A percentile compares a stretch with the other conserved stretches of the same genome.
phyloP scores from a whole-genome alignment of 202 grass and related monocot genomes.

The Digitaria exilis region DNA sequence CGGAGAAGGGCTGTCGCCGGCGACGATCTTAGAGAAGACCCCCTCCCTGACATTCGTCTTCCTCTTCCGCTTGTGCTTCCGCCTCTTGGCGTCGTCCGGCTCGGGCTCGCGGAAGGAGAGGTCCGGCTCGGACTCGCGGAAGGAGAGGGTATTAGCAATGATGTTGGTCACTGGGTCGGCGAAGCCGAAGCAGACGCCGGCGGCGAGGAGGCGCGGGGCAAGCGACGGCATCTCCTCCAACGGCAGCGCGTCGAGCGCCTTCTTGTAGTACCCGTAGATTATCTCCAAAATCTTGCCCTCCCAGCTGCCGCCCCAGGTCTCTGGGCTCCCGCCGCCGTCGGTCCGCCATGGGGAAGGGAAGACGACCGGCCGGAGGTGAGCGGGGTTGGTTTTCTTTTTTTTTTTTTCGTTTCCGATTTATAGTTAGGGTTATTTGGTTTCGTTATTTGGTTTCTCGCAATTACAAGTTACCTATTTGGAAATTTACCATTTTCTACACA shows the following conservation, averaged over 20 bases:
- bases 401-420: no score
- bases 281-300: background rate
- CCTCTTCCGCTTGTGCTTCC: background rate
- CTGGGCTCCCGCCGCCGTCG: background rate
- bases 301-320: background rate
- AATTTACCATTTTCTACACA: no score
- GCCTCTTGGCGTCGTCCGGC: background rate
- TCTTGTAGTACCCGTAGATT: background rate
- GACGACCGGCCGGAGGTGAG: no score
- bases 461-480: no score
- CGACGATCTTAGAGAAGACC: background rate
- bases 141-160: background rate
- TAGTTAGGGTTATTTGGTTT: no score
- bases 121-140: background rate
- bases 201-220: background rate
- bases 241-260: background rate
- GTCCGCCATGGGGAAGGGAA: background rate
- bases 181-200: background rate
- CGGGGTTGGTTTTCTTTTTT: no score
- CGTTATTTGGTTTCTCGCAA: no score
- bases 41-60: background rate
- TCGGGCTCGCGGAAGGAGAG: background rate
- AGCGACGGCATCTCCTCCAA: background rate
- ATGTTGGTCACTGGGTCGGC: background rate
- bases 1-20: background rate